phyloP scores from a whole-genome alignment of 192 early-diverging fungal genomes.

The Pilaira anomala region DNA sequence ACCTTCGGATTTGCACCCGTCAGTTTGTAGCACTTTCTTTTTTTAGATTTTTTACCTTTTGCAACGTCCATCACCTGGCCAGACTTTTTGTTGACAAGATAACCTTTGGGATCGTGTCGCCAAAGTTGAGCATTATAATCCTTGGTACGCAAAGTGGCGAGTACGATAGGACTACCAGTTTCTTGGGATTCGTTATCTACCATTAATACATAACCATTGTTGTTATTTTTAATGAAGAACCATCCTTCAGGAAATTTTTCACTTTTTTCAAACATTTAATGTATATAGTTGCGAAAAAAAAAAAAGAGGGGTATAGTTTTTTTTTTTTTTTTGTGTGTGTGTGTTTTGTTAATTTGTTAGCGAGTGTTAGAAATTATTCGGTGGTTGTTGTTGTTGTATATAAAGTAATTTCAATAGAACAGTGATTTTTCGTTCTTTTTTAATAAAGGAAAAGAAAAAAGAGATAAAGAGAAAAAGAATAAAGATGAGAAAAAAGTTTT shows the following conservation, averaged over 20 bases:
- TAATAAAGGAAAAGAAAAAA: constrained; percentile 3
- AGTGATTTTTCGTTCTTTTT: constrained; percentile 5
- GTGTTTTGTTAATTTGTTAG: neutral
- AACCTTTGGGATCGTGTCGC: constrained; percentile 18
- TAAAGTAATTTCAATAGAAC: constrained; percentile 3
- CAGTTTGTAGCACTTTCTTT: neutral
- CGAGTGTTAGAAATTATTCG: neutral
- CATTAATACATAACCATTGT: constrained; percentile 27
- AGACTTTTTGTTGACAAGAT: constrained; percentile 30
- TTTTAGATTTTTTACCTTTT: constrained; percentile 19
- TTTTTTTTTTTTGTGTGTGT: neutral
- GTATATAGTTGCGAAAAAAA: neutral
- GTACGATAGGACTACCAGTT: constrained; percentile 20
- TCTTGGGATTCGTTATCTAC: constrained; percentile 21
- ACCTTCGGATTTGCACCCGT: neutral
- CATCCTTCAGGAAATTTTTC: constrained; percentile 35
- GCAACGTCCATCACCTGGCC: constrained; percentile 31
- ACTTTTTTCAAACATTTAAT: constrained; percentile 18
- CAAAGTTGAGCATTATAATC: constrained; percentile 26
- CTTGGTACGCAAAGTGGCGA: constrained; percentile 26
- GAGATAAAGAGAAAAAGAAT: constrained; percentile 7
- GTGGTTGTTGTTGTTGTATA: neutral
- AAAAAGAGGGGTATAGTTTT: constrained; percentile 5
- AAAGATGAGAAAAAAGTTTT: neutral
- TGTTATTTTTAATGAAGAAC: constrained; percentile 35